Evolutionary conservation across 2,329 filamentous ascomycete genomes (phyloP).

Genomic region (Trichoderma oligosporum): DNA sequence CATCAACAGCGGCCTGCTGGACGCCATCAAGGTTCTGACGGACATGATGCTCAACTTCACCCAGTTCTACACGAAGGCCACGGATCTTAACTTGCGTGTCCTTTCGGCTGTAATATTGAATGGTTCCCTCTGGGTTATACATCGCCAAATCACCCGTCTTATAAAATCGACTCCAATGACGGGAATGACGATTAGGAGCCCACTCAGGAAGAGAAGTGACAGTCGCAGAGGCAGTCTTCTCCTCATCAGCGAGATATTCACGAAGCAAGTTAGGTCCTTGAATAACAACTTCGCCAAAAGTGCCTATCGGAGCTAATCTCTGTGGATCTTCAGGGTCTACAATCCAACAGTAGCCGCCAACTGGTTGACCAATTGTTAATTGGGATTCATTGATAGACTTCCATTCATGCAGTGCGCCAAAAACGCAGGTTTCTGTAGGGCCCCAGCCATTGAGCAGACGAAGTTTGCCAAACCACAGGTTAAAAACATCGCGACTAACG

Average conservation of each 20-base stretch:
- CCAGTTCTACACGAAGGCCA: conserved; percentile 16
- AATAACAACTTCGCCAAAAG: conserved; percentile 15
- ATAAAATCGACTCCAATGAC: conserved; percentile 7
- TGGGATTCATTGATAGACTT: conserved; percentile 8
- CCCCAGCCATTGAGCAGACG: conserved; percentile 18
- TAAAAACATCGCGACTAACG: conserved; percentile 16
- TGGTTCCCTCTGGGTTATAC: conserved; percentile 15
- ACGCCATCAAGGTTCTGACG: not conserved
- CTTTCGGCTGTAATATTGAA: conserved; percentile 17
- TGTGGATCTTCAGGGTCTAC: conserved; percentile 15
- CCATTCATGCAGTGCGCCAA: conserved; percentile 16
- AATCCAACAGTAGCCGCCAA: conserved; percentile 19
- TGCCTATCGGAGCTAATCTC: conserved; percentile 7
- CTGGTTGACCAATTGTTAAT: conserved; percentile 11
- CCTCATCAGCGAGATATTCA: conserved; percentile 9
- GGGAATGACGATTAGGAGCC: conserved; percentile 1
- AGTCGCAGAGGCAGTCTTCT: conserved; percentile 5
- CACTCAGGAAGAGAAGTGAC: conserved; percentile 10
- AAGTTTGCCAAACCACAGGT: conserved; percentile 18
- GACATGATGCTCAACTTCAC: conserved; percentile 17
- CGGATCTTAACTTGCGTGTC: conserved; percentile 19
- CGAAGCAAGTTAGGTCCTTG: conserved; percentile 17
- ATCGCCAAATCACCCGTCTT: conserved; percentile 13
- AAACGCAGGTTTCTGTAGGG: conserved; percentile 18
- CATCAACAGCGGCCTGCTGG: conserved; percentile 15